phyloP scores from a whole-genome alignment of 257 asterid genomes.

The Oldenlandia corymbosa region DNA sequence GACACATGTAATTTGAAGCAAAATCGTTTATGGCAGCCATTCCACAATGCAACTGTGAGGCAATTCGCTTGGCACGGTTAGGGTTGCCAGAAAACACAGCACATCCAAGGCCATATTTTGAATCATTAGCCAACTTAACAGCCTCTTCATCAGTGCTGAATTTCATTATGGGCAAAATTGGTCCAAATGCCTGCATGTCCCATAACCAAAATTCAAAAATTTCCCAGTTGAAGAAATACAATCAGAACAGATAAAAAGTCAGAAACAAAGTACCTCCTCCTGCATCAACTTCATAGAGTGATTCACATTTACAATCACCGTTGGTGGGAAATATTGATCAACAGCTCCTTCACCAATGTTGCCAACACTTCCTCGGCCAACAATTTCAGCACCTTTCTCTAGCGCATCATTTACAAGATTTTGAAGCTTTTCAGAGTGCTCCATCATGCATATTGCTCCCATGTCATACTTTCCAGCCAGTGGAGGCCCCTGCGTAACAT shows the following conservation, averaged over 20 bases:
- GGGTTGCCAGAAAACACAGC: slow-evolving; percentile 98
- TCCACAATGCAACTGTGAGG: slow-evolving; percentile 85
- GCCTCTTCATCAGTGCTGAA: slow-evolving; percentile 91
- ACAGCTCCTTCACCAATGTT: slow-evolving; percentile 96
- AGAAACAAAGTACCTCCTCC: slow-evolving; percentile 64
- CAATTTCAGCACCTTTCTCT: slow-evolving; percentile 88
- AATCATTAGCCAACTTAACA: slow-evolving; percentile 80
- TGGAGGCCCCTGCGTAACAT: slow-evolving; percentile 79
- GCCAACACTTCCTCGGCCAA: slow-evolving; percentile 90
- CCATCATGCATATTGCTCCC: slow-evolving; percentile 99
- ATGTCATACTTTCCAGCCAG: slow-evolving; percentile 81
- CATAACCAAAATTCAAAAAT: slow-evolving; percentile 10
- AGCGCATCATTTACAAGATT: slow-evolving; percentile 78
- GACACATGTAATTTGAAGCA: slow-evolving; percentile 92
- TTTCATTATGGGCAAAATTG: slow-evolving; percentile 91
- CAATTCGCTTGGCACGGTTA: slow-evolving; percentile 65
- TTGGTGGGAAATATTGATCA: slow-evolving; percentile 97
- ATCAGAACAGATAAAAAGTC: slow-evolving; percentile 7
- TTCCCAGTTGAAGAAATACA: slow-evolving; percentile 7
- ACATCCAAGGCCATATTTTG: slow-evolving; percentile 95
- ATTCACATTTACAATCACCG: slow-evolving; percentile 76
- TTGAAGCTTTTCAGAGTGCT: slow-evolving; percentile 96
- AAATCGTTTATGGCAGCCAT: slow-evolving; percentile 88
- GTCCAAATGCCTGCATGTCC: slow-evolving; percentile 87
- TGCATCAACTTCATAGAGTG: slow-evolving; percentile 95